These are phyloP conservation scores for Linderniella brevidens DNA, from an alignment of 257 asterid species.

Conservation along the genomic window DNA sequence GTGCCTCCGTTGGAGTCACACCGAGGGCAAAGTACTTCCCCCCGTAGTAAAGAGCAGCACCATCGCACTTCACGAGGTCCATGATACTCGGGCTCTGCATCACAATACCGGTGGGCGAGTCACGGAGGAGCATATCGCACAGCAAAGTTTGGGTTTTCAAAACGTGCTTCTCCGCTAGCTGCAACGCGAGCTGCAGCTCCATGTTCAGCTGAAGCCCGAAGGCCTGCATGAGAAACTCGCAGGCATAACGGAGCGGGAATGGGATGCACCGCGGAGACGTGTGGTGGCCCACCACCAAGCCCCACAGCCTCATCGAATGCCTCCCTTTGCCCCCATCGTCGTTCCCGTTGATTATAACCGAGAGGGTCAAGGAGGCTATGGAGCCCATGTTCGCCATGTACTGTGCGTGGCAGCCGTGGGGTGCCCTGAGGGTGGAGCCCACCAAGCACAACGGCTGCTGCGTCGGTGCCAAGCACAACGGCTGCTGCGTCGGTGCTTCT, in stretches of 20 bases:
- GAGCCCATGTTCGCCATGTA: constrained; percentile 52
- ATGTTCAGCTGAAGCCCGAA: constrained; percentile 42
- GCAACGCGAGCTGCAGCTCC: constrained; percentile 43
- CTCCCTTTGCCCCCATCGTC: constrained; percentile 26
- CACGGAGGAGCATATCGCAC: constrained; percentile 53
- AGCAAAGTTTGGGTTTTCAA: constrained; percentile 33
- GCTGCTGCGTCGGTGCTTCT: too few relatives aligned
- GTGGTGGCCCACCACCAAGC: constrained; percentile 51
- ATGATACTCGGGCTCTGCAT: constrained; percentile 43
- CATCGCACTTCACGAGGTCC: constrained; percentile 48
- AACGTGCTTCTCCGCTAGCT: constrained; percentile 27
- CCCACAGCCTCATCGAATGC: constrained; percentile 36
- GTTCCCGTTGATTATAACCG: constrained; percentile 30
- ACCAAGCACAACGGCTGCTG: constrained; percentile 42
- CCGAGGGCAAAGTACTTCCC: constrained; percentile 38
- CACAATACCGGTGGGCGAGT: constrained; percentile 33
- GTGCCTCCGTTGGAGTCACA: constrained; percentile 31
- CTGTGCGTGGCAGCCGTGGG: constrained; percentile 41
- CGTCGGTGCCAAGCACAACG: too few relatives aligned
- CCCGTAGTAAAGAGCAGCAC: constrained; percentile 37
- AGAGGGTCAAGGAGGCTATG: constrained; percentile 33
- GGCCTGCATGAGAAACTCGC: constrained; percentile 52
- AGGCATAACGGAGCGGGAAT: constrained; percentile 43
- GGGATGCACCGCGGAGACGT: constrained; percentile 32
- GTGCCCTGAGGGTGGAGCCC: constrained; percentile 44